Base-by-base conservation (phyloP, 345 rosid species). In the Fremontodendron californicum region DNA sequence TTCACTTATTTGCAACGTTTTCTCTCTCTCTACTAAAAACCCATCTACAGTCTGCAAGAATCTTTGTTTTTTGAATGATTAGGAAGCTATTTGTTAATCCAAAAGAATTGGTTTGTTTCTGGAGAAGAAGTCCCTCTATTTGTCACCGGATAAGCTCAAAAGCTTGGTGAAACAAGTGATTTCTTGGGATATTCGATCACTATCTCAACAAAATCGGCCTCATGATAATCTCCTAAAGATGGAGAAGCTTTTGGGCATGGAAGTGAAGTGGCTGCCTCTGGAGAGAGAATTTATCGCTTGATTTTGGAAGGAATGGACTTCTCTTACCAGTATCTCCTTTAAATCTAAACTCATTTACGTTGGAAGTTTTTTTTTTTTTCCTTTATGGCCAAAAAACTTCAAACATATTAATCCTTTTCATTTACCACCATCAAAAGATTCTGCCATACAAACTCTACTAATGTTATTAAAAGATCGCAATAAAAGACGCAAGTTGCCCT, bases 151-250 rank as follows among this genome's bases (percentile, higher is more conserved):
- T 43, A 97, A 93, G 82, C 73, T 93, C 3, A 88, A 86, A 79
- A 80, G 78, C 83, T 83, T 95, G 87, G 84, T 95, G 57, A 73
- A 81, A 45, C 93, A 90, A 82, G 96, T 90, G 25, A 91, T 95
- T 70, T 88, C 94, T 18, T 95, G 99, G 99, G 99, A 95, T 86
- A 93, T 95, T 73, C 91, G 96, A 75, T 93, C 99, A 71, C 78
- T 89, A 73, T 95, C 96, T 13, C 99, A 93, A 74, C 81, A 89
- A 67, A 89, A 83, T 76, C 85, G 80, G 79, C 93, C 90, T 76
- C 90, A 80, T 66, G 77, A 85, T 79, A 62, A 77, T 42, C 78
- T 27, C 11, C 37, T 46, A 1, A 67, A 55, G 55, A 83, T 39
- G 82, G 70, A 69, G 85, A 78, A 69, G 78, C 46, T 74, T 74